phyloP scores from a whole-genome alignment of 192 early-diverging fungal genomes.

The Rhizoclosmatium globosum region DNA sequence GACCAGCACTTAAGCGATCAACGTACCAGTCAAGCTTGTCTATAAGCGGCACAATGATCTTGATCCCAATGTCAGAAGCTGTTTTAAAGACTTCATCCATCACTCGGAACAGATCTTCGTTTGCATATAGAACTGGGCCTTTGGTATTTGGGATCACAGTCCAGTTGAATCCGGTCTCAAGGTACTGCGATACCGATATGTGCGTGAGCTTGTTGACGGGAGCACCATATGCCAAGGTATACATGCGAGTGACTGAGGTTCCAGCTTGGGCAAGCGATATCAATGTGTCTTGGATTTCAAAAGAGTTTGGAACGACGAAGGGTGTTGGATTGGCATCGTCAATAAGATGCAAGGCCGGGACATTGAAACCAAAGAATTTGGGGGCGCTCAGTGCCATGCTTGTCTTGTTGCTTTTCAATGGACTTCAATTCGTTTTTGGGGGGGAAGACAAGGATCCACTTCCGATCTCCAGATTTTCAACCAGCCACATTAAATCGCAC shows the following conservation, averaged over 20 bases:
- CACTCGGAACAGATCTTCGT: slow-evolving; percentile 46
- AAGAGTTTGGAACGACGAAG: slow-evolving; percentile 5
- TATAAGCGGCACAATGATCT: slow-evolving; percentile 55
- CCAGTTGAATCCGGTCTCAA: neutral
- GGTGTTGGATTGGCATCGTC: slow-evolving; percentile 25
- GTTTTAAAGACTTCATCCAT: slow-evolving; percentile 47
- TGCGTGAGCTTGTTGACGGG: neutral
- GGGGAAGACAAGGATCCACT: no score
- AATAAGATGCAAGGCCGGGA: slow-evolving; percentile 50
- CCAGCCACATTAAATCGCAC: no score
- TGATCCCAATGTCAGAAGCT: slow-evolving; percentile 37
- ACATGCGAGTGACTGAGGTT: slow-evolving; percentile 9
- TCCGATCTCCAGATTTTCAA: no score
- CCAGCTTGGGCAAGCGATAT: slow-evolving; percentile 30
- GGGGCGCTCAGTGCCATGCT: neutral
- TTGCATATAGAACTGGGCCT: slow-evolving; percentile 28
- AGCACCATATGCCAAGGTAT: slow-evolving; percentile 7
- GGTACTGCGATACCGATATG: neutral
- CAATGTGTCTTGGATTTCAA: slow-evolving; percentile 28
- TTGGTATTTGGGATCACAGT: slow-evolving; percentile 7
- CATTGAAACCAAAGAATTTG: slow-evolving; percentile 51
- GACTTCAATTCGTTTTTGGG: no score
- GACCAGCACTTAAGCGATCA: no score
- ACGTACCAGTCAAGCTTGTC: slow-evolving; percentile 38
- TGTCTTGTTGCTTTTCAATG: no score